Base-by-base conservation (phyloP, 768 basidiomycete species). In the Rhodotorula sphaerocarpa region DNA sequence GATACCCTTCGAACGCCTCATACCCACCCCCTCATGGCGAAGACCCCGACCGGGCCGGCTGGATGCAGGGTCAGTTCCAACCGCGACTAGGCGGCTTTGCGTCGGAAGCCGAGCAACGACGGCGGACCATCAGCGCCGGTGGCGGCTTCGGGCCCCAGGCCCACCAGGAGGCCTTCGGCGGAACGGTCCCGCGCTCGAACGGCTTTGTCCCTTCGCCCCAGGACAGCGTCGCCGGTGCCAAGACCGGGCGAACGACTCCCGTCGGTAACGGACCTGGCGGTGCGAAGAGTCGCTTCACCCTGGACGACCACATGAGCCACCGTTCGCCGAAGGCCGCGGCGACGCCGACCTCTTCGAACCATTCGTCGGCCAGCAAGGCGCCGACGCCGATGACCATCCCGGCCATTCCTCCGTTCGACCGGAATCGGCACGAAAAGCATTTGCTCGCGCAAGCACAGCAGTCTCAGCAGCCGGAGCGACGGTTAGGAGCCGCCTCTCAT, bases 301-400 rank as follows among this genome's bases (percentile, higher is more conserved):
- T 67, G 39, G 66, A 67, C 58, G 52, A 50, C 20, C 66, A 67
- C 51, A 67, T 67, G 66, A 51, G 27, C 23, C 50, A 59, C 28
- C 48, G 61, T 14, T 63, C 61, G 23, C 66, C 66, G 2, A 67
- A 63, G 25, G 55, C 50, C 7, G 25, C 55, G 1, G 44, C 20
- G n/a, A 31, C 50, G 3, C 2, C 46, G 25, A 20, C 14, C 20
- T 20, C 52, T 2, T 21, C 53, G 27, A 25, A 39, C n/a, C 48
- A 43, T 0, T 36, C 57, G 5, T 18, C 43, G 3, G 27, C 57
- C 41, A 44, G 41, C 47, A 21, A n/a, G 23, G 27, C 36, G 34
- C 9, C 34, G 5, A 10, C 47, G 28, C 23, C 28, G 42, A 60
- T 65, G 59, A 20, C 50, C 27, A 65, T 65, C 44, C 64, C 64